phyloP scores from a whole-genome alignment of 179 eudicot genomes.

The Camellia oleifera region DNA sequence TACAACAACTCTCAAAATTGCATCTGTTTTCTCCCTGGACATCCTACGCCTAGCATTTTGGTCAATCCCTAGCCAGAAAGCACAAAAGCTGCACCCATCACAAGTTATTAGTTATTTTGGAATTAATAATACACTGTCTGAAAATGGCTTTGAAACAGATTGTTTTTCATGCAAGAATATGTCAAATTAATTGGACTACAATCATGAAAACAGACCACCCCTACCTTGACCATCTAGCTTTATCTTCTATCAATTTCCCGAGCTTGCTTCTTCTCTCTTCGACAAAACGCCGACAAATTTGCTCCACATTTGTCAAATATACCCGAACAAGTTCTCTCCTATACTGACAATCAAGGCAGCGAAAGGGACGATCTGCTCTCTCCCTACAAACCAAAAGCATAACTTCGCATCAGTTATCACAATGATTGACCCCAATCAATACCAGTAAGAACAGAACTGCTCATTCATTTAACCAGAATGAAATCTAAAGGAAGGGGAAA shows the following conservation, averaged over 20 bases:
- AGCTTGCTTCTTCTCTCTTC: conserved; percentile 81
- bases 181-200: not conserved
- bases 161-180: not conserved
- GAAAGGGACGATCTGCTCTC: conserved; percentile 86
- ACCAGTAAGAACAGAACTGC: not conserved
- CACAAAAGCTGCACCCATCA: conserved; percentile 62
- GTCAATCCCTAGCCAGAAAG: conserved; percentile 85
- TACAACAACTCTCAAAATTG: conserved; percentile 66
- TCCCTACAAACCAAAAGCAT: conserved; percentile 52
- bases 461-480: not conserved
- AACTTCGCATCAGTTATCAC: conserved; percentile 1
- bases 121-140: not conserved
- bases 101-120: not conserved
- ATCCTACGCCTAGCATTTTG: conserved; percentile 65
- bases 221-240: conserved; percentile 94
- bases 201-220: not conserved
- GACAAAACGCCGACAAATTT: conserved; percentile 80
- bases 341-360: conserved; percentile 83
- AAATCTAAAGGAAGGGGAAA: not conserved
- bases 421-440: not conserved
- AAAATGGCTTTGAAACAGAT: not conserved
- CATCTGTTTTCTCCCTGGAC: conserved; percentile 80
- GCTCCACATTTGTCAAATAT: conserved; percentile 85
- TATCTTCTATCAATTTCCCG: conserved; percentile 75
- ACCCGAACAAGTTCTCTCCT: conserved; percentile 93